phyloP scores from a whole-genome alignment of 495 filamentous ascomycete genomes.

The Parmelia sp. region DNA sequence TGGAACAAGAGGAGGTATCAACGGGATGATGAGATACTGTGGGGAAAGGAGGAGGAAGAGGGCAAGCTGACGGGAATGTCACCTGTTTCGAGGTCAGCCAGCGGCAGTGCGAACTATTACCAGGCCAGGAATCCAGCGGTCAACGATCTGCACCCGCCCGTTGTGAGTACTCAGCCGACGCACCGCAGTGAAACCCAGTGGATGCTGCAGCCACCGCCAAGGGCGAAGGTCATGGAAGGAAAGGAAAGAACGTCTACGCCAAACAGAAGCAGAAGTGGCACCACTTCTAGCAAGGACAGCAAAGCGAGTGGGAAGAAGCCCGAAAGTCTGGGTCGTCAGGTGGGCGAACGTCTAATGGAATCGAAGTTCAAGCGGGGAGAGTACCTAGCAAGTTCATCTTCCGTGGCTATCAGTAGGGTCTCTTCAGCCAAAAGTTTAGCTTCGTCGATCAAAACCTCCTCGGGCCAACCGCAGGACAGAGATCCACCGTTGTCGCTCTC shows the following conservation, averaged over 20 bases:
- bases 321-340: conserved; percentile 34
- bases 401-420: conserved; percentile 19
- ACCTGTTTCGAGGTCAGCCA: conserved; percentile 45
- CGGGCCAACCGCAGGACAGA: conserved; percentile 26
- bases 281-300: conserved; percentile 36
- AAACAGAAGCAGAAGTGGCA: conserved; percentile 47
- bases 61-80: conserved; percentile 40
- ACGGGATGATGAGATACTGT: conserved; percentile 77
- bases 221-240: conserved; percentile 79
- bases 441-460: neutral
- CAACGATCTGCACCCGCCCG: conserved; percentile 80
- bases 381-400: conserved; percentile 7
- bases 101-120: conserved; percentile 52
- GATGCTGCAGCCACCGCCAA: conserved; percentile 88
- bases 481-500: conserved; percentile 6
- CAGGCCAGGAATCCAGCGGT: conserved; percentile 67
- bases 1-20: conserved; percentile 74
- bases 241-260: conserved; percentile 47
- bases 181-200: conserved; percentile 65
- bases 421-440: conserved; percentile 14
- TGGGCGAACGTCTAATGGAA: conserved; percentile 33
- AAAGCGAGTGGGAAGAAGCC: conserved; percentile 14
- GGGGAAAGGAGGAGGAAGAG: conserved; percentile 46
- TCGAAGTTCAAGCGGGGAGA: conserved; percentile 30
- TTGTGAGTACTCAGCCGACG: conserved; percentile 66